Base-by-base conservation (phyloP, 2,329 filamentous ascomycete species). In the Pseudogymnoascus sp. region DNA sequence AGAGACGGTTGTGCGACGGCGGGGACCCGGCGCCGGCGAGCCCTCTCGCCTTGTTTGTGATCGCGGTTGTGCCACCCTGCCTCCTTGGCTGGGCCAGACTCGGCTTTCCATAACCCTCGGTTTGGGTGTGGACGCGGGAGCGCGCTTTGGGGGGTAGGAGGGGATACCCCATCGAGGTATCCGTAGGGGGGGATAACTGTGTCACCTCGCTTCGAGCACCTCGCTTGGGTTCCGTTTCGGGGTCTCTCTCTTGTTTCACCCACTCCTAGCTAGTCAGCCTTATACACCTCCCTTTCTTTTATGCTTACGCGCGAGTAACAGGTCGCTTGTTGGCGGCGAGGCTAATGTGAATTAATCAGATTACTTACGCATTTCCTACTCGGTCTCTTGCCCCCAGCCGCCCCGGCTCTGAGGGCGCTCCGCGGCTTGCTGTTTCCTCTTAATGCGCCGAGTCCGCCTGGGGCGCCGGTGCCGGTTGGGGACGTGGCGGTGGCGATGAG, bases 351-450 rank as follows among this genome's bases (percentile, higher is more conserved):
- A 5, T 50, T 50, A 21, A 50, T 50, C 44, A 50, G 44, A 50
- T 50, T 50, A 50, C 44, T 50, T 50, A 29, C 44, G 24, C 44
- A 50, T 50, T 50, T 50, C 44, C 7, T 50, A 29, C 44, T 50
- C 44, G 44, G 44, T 50, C 44, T 50, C 13, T 50, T 50, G 24
- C 44, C 44, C 29, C 29, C 37, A 29, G 44, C 24, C 44, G 71
- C 74, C 59, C 70, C 79, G 33, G 14, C 44, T 24, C 82, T 93
- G 70, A 84, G 86, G 73, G 83, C 86, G 68, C 81, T 90, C 71
- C 89, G 95, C 73, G 85, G 84, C 70, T 84, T 89, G 65, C 79
- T 97, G 63, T 97, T 97, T 74, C 93, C 95, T 68, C 89, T 91
- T 76, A 96, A 96, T 76, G 81, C 84, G 70, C 86, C 88, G 66